Evolutionary conservation across 2,329 filamentous ascomycete genomes (phyloP).

Genomic region (Colletotrichum falcatum): DNA sequence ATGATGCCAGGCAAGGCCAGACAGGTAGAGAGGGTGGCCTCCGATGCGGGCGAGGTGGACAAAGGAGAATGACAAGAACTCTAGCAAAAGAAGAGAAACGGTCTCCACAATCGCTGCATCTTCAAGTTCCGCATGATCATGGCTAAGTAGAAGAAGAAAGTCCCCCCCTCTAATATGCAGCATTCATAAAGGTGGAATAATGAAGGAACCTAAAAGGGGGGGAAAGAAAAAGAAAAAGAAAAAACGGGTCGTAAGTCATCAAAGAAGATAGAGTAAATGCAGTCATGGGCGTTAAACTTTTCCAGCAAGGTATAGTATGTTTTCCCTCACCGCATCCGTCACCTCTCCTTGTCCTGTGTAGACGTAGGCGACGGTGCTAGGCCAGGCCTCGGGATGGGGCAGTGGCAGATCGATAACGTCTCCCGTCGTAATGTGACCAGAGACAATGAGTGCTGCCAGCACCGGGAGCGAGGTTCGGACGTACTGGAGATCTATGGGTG

Average conservation of each 20-base stretch:
- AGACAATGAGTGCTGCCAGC: constrained; percentile 66
- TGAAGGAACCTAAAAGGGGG: constrained; percentile 4
- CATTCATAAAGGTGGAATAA: constrained; percentile 17
- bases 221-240: neutral
- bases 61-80: constrained; percentile 11
- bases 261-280: constrained; percentile 24
- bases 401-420: constrained; percentile 69
- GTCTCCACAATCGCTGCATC: constrained; percentile 2
- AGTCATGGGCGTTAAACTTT: constrained; percentile 50
- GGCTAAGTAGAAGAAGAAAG: constrained; percentile 1
- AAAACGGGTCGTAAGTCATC: constrained; percentile 30
- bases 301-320: constrained; percentile 68
- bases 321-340: constrained; percentile 61
- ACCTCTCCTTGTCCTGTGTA: constrained; percentile 64
- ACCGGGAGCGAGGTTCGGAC: constrained; percentile 64
- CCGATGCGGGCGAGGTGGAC: neutral
- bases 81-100: constrained; percentile 21
- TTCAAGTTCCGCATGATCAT: constrained; percentile 16
- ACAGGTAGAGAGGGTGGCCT: constrained; percentile 5
- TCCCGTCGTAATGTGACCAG: constrained; percentile 62
- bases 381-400: constrained; percentile 68
- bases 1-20: constrained; percentile 12
- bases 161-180: neutral
- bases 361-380: constrained; percentile 65
- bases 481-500: constrained; percentile 58